Conservation (phyloP, 2,329 filamentous ascomycete genomes). For the Fusarium sacchari region DNA sequence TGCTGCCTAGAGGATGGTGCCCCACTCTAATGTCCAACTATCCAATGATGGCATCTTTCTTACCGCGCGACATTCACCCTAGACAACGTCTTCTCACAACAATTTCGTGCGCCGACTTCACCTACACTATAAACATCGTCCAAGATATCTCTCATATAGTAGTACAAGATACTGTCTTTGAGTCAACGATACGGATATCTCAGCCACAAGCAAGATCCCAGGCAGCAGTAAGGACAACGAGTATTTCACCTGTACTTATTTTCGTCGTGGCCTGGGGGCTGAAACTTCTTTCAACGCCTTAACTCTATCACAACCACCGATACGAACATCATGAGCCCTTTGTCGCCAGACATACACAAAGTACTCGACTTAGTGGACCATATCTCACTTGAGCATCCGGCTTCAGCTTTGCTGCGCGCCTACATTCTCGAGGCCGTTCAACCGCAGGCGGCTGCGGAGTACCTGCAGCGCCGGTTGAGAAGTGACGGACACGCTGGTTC, state of each 20-base stretch:
- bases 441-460: neutral
- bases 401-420: fast-evolving
- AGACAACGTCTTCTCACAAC: neutral
- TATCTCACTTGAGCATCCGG: neutral
- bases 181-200: fast-evolving
- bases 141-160: fast-evolving
- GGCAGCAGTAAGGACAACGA: too few relatives aligned
- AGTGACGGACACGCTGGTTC: fast-evolving
- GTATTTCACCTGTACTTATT: too few relatives aligned
- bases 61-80: neutral
- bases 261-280: too few relatives aligned
- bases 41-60: neutral
- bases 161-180: fast-evolving
- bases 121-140: fast-evolving
- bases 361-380: neutral
- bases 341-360: neutral
- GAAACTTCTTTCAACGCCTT: too few relatives aligned
- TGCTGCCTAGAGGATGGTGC: neutral
- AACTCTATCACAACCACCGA: too few relatives aligned
- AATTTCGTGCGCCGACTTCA: neutral
- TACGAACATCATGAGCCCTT: fast-evolving
- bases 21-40: neutral
- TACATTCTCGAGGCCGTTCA: fast-evolving
- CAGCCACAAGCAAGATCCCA: too few relatives aligned
- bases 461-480: neutral